Conservation (phyloP, 2,329 filamentous ascomycete genomes). For the Aspergillus pseudonomiae region DNA sequence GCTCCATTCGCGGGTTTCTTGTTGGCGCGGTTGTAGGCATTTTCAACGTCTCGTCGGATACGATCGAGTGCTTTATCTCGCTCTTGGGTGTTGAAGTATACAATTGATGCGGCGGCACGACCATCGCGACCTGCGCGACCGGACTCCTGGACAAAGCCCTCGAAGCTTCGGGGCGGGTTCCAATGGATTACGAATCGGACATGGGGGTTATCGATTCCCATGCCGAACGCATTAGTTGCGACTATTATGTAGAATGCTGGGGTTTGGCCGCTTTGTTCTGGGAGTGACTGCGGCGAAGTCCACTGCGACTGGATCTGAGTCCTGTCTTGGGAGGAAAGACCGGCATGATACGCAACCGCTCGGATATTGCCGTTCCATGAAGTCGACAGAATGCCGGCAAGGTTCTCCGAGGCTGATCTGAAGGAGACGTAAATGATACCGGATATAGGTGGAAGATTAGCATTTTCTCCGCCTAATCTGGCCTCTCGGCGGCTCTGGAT, state of each 20-base stretch:
- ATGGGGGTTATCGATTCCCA: constrained; percentile 96
- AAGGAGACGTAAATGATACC: constrained; percentile 53
- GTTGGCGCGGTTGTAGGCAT: constrained; percentile 35
- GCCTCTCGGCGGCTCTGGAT: constrained; percentile 70
- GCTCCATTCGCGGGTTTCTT: constrained; percentile 17
- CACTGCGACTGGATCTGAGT: constrained; percentile 57
- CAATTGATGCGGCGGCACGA: constrained; percentile 80
- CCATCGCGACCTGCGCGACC: constrained; percentile 89
- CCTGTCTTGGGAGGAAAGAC: constrained; percentile 71
- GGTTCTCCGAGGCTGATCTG: constrained; percentile 43
- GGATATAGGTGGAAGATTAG: constrained; percentile 40
- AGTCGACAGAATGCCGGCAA: constrained; percentile 41
- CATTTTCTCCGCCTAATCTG: constrained; percentile 43
- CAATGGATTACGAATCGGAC: constrained; percentile 95
- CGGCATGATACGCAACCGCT: constrained; percentile 56
- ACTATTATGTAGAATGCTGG: constrained; percentile 88
- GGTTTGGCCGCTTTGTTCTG: constrained; percentile 16
- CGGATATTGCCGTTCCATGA: constrained; percentile 37
- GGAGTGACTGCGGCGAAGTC: constrained; percentile 30
- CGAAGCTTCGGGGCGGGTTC: constrained; percentile 90
- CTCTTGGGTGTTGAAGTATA: constrained; percentile 91
- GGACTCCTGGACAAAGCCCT: constrained; percentile 95
- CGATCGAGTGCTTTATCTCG: constrained; percentile 69
- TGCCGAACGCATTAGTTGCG: constrained; percentile 93
- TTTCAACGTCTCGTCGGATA: constrained; percentile 49